A percentile compares a stretch with the other conserved stretches of the same genome.
Conservation (phyloP, 345 rosid species). For the Durio zibethinus region DNA sequence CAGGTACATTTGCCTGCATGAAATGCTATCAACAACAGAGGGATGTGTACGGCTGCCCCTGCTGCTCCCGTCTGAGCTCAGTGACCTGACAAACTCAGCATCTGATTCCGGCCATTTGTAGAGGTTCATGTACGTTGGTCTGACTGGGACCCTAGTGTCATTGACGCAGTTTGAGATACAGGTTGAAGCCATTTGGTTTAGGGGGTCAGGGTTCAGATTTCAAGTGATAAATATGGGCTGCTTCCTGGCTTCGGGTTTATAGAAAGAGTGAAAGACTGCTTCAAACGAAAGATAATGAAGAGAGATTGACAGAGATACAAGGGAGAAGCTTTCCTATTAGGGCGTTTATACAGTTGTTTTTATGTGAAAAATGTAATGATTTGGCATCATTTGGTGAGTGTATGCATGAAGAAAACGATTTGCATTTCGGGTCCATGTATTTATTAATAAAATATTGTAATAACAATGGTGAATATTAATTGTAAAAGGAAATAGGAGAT, state of each 20-base stretch:
- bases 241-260: neutral
- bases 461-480: neutral
- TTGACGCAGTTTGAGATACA: slow-evolving; percentile 77
- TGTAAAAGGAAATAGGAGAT: neutral
- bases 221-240: neutral
- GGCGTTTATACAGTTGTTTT: neutral
- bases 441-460: neutral
- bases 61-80: slow-evolving; percentile 23
- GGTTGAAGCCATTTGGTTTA: slow-evolving; percentile 48
- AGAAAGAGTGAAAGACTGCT: neutral
- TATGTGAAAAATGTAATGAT: slow-evolving; percentile 2
- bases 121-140: slow-evolving; percentile 64
- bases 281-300: neutral
- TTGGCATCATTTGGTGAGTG: neutral
- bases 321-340: neutral
- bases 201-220: neutral
- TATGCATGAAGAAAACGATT: neutral
- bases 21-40: slow-evolving; percentile 72
- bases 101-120: slow-evolving; percentile 81
- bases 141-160: slow-evolving; percentile 61
- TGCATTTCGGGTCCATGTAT: neutral
- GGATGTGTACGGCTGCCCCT: slow-evolving; percentile 19
- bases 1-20: slow-evolving; percentile 79
- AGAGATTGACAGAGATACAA: neutral
- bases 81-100: slow-evolving; percentile 56